A percentile compares a stretch with the other conserved stretches of the same genome.
These are phyloP conservation scores for Blastobotrys chiropterorum DNA, from an alignment of 805 yeast species.

Conservation along the genomic window DNA sequence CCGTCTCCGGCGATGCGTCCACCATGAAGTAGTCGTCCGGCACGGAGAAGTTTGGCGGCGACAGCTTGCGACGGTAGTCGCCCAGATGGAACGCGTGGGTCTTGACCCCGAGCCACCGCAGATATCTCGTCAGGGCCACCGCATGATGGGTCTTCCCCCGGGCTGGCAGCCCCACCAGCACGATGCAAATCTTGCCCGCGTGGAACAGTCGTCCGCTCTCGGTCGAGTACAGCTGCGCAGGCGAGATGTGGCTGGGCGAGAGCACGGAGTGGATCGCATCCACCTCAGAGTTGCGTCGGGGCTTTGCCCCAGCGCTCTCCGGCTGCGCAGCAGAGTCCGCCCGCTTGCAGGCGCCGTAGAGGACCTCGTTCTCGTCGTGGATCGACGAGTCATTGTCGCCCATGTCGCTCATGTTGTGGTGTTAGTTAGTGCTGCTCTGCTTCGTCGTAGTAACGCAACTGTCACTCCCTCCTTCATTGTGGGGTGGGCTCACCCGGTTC, in stretches of 20 bases:
- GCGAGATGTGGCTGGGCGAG: slow-evolving; percentile 59
- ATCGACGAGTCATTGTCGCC: not conserved
- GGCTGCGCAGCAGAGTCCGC: not conserved
- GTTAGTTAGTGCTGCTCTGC: not conserved
- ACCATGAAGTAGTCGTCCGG: slow-evolving; percentile 66
- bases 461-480: too few species aligned
- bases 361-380: not conserved
- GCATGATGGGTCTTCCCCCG: slow-evolving; percentile 92
- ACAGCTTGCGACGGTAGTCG: slow-evolving; percentile 62
- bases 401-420: not conserved
- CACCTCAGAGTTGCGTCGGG: slow-evolving; percentile 18
- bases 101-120: slow-evolving; percentile 94
- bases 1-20: slow-evolving; percentile 43
- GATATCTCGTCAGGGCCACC: slow-evolving; percentile 82
- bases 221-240: slow-evolving; percentile 90
- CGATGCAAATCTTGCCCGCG: slow-evolving; percentile 89
- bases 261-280: slow-evolving; percentile 19
- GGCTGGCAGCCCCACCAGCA: slow-evolving; percentile 89
- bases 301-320: not conserved
- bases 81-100: slow-evolving; percentile 89
- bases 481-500: not conserved
- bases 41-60: slow-evolving; percentile 38
- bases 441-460: not conserved
- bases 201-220: slow-evolving; percentile 90
- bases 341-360: not conserved